These are phyloP conservation scores for Tephrocybe sp. DNA, from an alignment of 768 basidiomycete species.

Conservation along the genomic window DNA sequence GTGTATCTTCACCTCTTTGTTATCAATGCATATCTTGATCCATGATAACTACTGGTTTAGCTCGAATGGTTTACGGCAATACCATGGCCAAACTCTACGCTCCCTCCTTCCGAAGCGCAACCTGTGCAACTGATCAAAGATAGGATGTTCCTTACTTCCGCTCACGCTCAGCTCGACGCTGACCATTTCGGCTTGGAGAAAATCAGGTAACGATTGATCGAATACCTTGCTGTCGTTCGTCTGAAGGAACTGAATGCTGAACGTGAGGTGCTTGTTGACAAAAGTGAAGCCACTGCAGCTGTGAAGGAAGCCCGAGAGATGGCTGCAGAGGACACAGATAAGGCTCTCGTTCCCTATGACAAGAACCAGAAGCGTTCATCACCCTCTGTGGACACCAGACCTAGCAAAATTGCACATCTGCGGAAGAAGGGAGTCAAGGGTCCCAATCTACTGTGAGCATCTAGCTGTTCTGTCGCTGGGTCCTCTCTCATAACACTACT, in stretches of 20 bases:
- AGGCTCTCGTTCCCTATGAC: constrained; percentile 28
- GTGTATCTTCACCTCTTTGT: constrained; percentile 23
- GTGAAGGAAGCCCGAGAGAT: constrained; percentile 18
- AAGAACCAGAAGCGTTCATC: constrained; percentile 16
- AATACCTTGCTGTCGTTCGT: constrained; percentile 87
- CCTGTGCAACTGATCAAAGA: constrained; percentile 35
- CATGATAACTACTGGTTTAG: too few relatives aligned
- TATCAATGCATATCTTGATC: not conserved
- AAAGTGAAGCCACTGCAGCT: constrained; percentile 20
- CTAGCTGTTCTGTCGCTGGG: not conserved
- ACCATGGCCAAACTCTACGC: constrained; percentile 69
- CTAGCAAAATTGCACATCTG: constrained; percentile 12
- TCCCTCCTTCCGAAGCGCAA: constrained; percentile 14
- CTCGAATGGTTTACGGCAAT: constrained; percentile 87
- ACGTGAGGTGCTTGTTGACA: constrained; percentile 30
- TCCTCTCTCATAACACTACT: constrained; percentile 6
- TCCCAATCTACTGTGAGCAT: constrained; percentile 59
- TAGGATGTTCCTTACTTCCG: constrained; percentile 60
- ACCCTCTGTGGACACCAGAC: constrained; percentile 11
- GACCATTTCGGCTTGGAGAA: constrained; percentile 93
- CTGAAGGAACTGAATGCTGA: constrained; percentile 47
- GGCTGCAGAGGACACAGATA: constrained; percentile 19
- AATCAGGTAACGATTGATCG: constrained; percentile 88
- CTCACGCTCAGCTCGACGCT: constrained; percentile 77
- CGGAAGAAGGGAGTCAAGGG: constrained; percentile 57